Conservation (phyloP, 768 basidiomycete species). For the Rhodosporidiobolus odoratus region DNA sequence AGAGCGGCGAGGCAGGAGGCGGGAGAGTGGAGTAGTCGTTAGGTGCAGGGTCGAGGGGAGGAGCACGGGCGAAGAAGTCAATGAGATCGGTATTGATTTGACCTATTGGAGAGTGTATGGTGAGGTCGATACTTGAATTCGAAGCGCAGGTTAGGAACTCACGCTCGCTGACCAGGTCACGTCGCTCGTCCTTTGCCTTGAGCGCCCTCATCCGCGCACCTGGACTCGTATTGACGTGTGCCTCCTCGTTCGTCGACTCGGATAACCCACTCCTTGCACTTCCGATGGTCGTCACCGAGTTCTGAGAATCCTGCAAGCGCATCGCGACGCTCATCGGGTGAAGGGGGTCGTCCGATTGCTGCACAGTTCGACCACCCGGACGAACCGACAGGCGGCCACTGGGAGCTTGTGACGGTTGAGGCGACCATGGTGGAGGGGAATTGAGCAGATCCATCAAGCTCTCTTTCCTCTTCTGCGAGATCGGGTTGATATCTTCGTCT, state of each 20-base stretch:
- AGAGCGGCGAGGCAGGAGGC: background rate
- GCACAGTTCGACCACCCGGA: background rate
- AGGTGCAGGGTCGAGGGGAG: background rate
- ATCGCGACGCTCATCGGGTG: constrained; percentile 14
- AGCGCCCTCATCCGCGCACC: background rate
- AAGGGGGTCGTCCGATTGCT: background rate
- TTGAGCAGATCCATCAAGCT: constrained; percentile 17
- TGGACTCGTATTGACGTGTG: constrained; percentile 2
- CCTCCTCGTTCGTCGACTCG: constrained; percentile 8
- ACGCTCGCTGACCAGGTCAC: constrained; percentile 31
- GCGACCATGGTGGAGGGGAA: constrained; percentile 24
- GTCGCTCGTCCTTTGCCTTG: constrained; percentile 34
- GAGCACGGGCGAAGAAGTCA: constrained; percentile 22
- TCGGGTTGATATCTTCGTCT: background rate
- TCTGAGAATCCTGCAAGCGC: constrained; percentile 9
- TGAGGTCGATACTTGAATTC: background rate
- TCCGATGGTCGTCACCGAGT: background rate
- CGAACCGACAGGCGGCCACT: background rate
- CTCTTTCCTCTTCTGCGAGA: background rate
- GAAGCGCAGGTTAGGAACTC: background rate
- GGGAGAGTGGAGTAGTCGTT: background rate
- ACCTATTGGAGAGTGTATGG: background rate
- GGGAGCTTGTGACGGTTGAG: background rate
- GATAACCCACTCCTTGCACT: background rate
- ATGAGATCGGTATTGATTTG: constrained; percentile 35